These are phyloP conservation scores for Alternaria atra DNA, from an alignment of 2,329 filamentous ascomycete species.

Conservation along the genomic window DNA sequence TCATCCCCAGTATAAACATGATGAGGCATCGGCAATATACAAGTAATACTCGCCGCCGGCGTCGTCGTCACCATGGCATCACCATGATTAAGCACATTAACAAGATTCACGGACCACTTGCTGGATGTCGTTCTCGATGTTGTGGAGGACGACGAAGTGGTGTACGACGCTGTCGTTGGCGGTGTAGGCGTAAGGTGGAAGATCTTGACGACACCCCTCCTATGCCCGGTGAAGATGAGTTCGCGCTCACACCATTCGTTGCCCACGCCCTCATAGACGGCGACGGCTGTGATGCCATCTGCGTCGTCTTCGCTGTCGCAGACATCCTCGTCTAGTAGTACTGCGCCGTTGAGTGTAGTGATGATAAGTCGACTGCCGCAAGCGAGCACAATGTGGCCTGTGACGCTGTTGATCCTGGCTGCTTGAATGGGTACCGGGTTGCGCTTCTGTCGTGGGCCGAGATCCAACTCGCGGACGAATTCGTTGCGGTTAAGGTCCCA, in stretches of 20 bases:
- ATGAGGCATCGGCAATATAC: slow-evolving; percentile 82
- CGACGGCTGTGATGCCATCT: slow-evolving; percentile 81
- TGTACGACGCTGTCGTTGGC: slow-evolving; percentile 49
- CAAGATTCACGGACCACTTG: slow-evolving; percentile 77
- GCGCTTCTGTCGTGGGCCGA: slow-evolving; percentile 35
- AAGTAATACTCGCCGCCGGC: slow-evolving; percentile 74
- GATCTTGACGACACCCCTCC: slow-evolving; percentile 81
- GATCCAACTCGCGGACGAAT: slow-evolving; percentile 78
- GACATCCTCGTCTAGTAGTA: slow-evolving; percentile 83
- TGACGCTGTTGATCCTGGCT: slow-evolving; percentile 87
- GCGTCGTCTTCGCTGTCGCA: slow-evolving; percentile 68
- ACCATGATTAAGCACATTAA: slow-evolving; percentile 83
- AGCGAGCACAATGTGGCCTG: slow-evolving; percentile 88
- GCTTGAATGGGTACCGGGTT: slow-evolving; percentile 64
- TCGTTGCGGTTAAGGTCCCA: slow-evolving; percentile 95
- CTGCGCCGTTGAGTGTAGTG: slow-evolving; percentile 86
- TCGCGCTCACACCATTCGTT: slow-evolving; percentile 92
- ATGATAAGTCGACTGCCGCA: slow-evolving; percentile 77
- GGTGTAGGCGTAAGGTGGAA: slow-evolving; percentile 66
- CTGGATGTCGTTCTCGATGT: not conserved
- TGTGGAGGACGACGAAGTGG: slow-evolving; percentile 39
- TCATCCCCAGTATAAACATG: slow-evolving; percentile 95
- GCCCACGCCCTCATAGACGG: slow-evolving; percentile 89
- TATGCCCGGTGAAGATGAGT: slow-evolving; percentile 89
- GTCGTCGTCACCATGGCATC: slow-evolving; percentile 65